phyloP scores from a whole-genome alignment of 2,329 filamentous ascomycete genomes.

The Penicillium thymicola region DNA sequence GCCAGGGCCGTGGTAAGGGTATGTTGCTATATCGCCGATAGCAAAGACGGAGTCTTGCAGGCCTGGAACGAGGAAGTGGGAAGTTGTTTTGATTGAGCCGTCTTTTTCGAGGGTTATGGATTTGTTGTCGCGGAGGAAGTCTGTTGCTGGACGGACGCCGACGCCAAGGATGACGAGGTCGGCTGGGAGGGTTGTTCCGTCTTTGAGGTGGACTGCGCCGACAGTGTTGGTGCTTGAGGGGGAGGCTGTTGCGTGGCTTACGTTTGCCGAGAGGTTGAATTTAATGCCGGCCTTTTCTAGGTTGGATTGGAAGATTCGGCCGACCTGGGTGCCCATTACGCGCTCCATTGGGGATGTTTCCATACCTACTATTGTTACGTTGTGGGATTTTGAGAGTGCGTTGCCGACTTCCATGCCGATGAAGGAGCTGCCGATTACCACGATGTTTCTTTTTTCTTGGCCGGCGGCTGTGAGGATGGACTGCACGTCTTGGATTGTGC shows the following conservation, averaged over 20 bases:
- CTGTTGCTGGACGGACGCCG: slow-evolving; percentile 80
- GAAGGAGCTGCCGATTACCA: slow-evolving; percentile 88
- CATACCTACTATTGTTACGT: slow-evolving; percentile 85
- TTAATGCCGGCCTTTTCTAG: slow-evolving; percentile 85
- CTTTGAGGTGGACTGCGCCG: slow-evolving; percentile 76
- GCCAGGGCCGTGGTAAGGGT: slow-evolving; percentile 88
- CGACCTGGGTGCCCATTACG: slow-evolving; percentile 78
- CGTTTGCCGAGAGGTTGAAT: slow-evolving; percentile 76
- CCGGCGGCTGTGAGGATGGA: slow-evolving; percentile 72
- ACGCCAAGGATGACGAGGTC: slow-evolving; percentile 91
- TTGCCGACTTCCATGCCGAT: slow-evolving; percentile 98
- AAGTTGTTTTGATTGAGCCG: slow-evolving; percentile 79
- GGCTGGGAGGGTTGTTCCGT: slow-evolving; percentile 77
- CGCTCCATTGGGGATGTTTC: slow-evolving; percentile 80
- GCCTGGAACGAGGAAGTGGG: slow-evolving; percentile 71
- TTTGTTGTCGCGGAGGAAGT: slow-evolving; percentile 72
- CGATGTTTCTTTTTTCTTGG: slow-evolving; percentile 80
- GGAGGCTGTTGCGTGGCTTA: slow-evolving; percentile 78
- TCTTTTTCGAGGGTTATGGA: slow-evolving; percentile 71
- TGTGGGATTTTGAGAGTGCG: slow-evolving; percentile 72
- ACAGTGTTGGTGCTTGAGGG: slow-evolving; percentile 66
- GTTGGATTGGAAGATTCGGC: slow-evolving; percentile 71
- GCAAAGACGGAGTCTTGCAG: slow-evolving; percentile 77
- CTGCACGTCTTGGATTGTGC: slow-evolving; percentile 72
- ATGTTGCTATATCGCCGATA: slow-evolving; percentile 91